Evolutionary conservation across 495 filamentous ascomycete species (phyloP), one percentile per base, ranked within the genome.

Genomic region (Neurospora sp.): DNA sequence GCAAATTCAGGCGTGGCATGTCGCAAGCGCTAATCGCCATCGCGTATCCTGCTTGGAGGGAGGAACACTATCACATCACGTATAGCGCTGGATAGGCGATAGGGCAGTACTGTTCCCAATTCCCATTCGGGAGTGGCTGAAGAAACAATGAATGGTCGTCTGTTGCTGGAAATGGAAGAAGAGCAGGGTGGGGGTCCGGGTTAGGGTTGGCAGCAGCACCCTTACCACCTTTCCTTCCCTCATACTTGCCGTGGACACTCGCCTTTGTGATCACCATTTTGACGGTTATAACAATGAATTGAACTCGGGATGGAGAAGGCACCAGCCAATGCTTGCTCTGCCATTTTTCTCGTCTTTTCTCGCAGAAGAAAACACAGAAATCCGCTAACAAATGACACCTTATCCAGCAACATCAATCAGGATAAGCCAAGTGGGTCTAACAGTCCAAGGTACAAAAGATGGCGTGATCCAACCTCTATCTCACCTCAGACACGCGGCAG

Each of bases 21-120:
- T 61, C 53, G 53, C 53, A 61, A 61, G 53, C 53, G 53, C 53
- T 61, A 61, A 31, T 35, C 22, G 35, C n/a, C 20, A 27, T 53
- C n/a, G 1, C 46, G 46, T 35, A 31, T 31, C 3, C 0, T 46
- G 8, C 41, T 4, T 46, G 9, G 44, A 22, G n/a, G n/a, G 3
- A 11, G 0, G 44, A 48, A 9, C 18, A 3, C n/a, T 20, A 22
- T 48, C 44, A 20, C n/a, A 22, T 48, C 44, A 20, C n/a, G 8
- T 48, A 48, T 9, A 5, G 18, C 44, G 3, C 7, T 2, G n/a
- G 8, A 20, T n/a, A 0, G 0, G 44, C 4, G 7, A 46, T 10
- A 10, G n/a, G 44, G 8, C 7, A 59, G 11, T 20, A 22, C 44
- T 1, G 44, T 46, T 46, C 3, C 8, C 3, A 46, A 10, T 3